Conservation (phyloP, 768 basidiomycete genomes). For the Collybia sordida region DNA sequence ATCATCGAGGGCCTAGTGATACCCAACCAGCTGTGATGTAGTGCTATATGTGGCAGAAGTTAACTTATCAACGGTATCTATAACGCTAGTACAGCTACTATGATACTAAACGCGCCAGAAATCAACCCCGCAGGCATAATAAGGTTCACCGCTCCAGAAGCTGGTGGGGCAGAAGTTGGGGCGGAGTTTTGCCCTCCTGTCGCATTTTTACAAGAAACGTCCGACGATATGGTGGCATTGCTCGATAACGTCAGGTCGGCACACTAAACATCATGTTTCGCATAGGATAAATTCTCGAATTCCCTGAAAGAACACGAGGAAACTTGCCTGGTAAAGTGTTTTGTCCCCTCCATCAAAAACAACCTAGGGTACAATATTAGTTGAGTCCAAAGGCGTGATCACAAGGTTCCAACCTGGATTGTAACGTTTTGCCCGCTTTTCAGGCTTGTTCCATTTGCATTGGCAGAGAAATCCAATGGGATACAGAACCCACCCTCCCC, state of each 20-base stretch:
- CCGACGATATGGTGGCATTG: conserved; percentile 47
- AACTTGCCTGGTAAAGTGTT: conserved; percentile 61
- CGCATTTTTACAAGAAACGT: conserved; percentile 35
- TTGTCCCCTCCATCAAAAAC: conserved; percentile 73
- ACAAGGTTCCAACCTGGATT: conserved; percentile 44
- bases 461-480: conserved; percentile 55
- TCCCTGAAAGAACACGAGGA: background rate
- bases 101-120: no score
- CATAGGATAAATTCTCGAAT: no score
- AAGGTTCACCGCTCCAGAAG: no score
- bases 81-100: no score
- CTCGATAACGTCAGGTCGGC: conserved; percentile 73
- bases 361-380: conserved; percentile 27
- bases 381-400: background rate
- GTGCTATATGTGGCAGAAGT: no score
- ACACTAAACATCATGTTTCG: conserved; percentile 46
- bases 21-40: no score
- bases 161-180: conserved; percentile 16
- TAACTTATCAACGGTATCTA: no score
- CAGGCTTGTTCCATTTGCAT: conserved; percentile 46
- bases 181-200: no score
- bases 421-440: conserved; percentile 72
- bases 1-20: no score
- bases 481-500: conserved; percentile 70
- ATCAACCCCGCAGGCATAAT: no score